A percentile compares a stretch with the other conserved stretches of the same genome.
Conservation (phyloP, 306 rosid genomes). For the Clitoria ternatea region DNA sequence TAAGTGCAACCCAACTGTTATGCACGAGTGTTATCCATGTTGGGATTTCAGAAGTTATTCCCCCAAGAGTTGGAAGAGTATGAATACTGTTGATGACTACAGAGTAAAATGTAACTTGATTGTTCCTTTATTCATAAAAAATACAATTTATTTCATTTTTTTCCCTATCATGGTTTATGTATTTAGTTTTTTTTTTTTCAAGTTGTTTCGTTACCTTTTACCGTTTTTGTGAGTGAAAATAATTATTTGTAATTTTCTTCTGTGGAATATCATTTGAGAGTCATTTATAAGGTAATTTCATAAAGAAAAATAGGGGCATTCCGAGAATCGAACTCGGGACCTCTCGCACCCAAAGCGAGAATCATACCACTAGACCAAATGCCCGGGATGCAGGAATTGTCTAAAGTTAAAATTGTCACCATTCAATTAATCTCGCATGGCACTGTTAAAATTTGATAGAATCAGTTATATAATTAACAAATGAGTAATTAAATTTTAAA, state of each 20-base stretch:
- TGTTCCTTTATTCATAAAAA: too few species aligned
- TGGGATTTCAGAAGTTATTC: conserved; percentile 39
- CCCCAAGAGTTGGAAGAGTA: conserved; percentile 11
- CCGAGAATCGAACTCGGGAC: conserved; percentile 9
- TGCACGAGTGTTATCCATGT: conserved; percentile 56
- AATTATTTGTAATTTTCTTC: background rate
- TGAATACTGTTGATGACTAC: too few species aligned
- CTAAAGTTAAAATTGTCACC: too few species aligned
- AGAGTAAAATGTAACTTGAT: too few species aligned
- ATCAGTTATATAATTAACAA: too few species aligned
- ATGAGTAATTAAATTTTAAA: too few species aligned
- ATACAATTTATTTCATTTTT: too few species aligned
- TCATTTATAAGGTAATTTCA: too few species aligned
- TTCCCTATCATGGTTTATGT: too few species aligned
- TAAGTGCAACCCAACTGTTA: conserved; percentile 70
- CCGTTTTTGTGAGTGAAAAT: background rate
- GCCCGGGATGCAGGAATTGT: too few species aligned
- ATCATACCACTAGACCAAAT: background rate
- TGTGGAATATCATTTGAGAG: background rate
- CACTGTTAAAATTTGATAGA: too few species aligned
- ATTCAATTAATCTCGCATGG: too few species aligned
- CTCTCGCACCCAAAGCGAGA: conserved; percentile 7
- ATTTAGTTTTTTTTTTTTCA: background rate
- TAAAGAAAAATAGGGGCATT: background rate
- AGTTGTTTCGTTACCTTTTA: background rate